phyloP scores from a whole-genome alignment of 148 eudicot genomes.

The Pharnaceum exiguum region DNA sequence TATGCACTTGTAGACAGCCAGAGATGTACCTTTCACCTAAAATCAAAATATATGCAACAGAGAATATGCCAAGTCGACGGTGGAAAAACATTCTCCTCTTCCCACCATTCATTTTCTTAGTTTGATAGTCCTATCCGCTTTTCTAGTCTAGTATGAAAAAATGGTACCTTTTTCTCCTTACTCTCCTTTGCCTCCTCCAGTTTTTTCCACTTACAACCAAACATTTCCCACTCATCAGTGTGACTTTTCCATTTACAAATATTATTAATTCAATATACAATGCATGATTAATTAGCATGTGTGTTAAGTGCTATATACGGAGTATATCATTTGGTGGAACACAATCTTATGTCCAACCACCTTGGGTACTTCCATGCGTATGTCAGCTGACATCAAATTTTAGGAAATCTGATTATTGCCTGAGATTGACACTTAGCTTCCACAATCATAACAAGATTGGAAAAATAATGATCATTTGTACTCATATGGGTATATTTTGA shows the following conservation, averaged over 20 bases:
- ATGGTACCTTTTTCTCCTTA: background rate
- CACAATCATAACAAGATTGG: too few relatives aligned
- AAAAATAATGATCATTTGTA: too few relatives aligned
- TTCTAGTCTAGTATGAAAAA: too few relatives aligned
- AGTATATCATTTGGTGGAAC: background rate
- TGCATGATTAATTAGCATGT: too few relatives aligned
- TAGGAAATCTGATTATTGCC: too few relatives aligned
- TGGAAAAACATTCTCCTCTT: constrained; percentile 21
- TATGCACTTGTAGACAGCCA: constrained; percentile 18
- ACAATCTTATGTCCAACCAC: background rate
- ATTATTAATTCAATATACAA: too few relatives aligned
- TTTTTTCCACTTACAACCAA: constrained; percentile 21
- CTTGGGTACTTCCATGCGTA: background rate
- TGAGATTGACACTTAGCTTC: too few relatives aligned
- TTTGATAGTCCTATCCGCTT: too few relatives aligned
- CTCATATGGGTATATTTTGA: background rate
- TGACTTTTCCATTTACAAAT: constrained; percentile 2
- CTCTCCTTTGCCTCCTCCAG: background rate
- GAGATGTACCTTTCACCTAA: constrained; percentile 19
- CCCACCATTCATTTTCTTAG: constrained; percentile 24
- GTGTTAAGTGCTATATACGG: too few relatives aligned
- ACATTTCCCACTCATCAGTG: constrained; percentile 15
- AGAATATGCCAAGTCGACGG: constrained; percentile 42
- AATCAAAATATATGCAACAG: constrained; percentile 11
- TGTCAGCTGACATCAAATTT: too few relatives aligned